These are phyloP conservation scores for Dioszegia aurantiaca DNA, from an alignment of 768 basidiomycete species.

Conservation along the genomic window DNA sequence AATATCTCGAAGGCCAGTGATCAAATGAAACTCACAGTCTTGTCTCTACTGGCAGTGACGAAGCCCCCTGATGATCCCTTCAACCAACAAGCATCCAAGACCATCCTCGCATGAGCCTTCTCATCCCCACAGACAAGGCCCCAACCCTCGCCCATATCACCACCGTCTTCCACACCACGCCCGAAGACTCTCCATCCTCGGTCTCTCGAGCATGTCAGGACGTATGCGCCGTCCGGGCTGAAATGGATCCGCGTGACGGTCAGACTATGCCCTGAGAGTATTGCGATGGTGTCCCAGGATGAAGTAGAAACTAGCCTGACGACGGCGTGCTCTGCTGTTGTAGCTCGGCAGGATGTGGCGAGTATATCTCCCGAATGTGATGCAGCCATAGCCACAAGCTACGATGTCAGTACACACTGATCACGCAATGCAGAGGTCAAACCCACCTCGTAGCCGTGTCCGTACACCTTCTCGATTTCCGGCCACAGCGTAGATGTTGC, in stretches of 20 bases:
- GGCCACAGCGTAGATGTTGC: slow-evolving; percentile 89
- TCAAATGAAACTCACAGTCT: slow-evolving; percentile 67
- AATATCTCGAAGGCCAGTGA: not conserved
- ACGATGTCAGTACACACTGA: not conserved
- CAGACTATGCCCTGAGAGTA: slow-evolving; percentile 76
- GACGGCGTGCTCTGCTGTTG: slow-evolving; percentile 80
- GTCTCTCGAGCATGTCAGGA: slow-evolving; percentile 86
- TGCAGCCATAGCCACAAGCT: slow-evolving; percentile 77
- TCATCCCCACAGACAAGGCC: slow-evolving; percentile 62
- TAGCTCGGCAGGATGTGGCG: slow-evolving; percentile 88
- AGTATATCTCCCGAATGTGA: slow-evolving; percentile 69
- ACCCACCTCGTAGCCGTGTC: slow-evolving; percentile 90
- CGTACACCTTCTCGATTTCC: slow-evolving; percentile 92
- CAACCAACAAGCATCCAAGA: slow-evolving; percentile 94
- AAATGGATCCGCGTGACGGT: slow-evolving; percentile 89
- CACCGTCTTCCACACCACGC: slow-evolving; percentile 20
- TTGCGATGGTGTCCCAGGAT: slow-evolving; percentile 68
- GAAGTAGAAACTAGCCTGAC: slow-evolving; percentile 75
- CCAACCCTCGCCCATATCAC: slow-evolving; percentile 59
- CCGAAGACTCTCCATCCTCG: slow-evolving; percentile 82
- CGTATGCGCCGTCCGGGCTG: slow-evolving; percentile 73
- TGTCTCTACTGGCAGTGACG: slow-evolving; percentile 91
- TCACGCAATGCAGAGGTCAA: not conserved
- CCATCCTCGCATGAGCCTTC: slow-evolving; percentile 85
- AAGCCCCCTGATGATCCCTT: slow-evolving; percentile 66